Evolutionary conservation across 306 rosid species (phyloP).

Genomic region (Rosa multiflora): DNA sequence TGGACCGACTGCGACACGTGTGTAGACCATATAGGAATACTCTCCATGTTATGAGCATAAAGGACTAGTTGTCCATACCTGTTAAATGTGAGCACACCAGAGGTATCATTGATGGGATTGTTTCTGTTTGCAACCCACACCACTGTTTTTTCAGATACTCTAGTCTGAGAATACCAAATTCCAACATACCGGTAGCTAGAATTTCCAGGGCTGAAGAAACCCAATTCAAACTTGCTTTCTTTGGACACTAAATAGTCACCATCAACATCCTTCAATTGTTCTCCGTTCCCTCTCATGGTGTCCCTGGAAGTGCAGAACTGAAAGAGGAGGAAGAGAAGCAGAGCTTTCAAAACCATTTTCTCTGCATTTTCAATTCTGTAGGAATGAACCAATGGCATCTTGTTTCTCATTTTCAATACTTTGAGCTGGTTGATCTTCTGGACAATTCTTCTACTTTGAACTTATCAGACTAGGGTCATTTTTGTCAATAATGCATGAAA

Average conservation of each 20-base stretch:
- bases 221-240: slow-evolving; percentile 39
- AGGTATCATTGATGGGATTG: slow-evolving; percentile 27
- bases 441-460: too few species aligned
- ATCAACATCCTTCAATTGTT: slow-evolving; percentile 34
- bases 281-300: slow-evolving; percentile 19
- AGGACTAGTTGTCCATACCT: slow-evolving; percentile 4
- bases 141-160: slow-evolving; percentile 8
- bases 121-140: slow-evolving; percentile 70
- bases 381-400: background rate
- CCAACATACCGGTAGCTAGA: slow-evolving; percentile 35
- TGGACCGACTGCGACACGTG: background rate
- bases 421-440: too few species aligned
- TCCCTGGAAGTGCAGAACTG: slow-evolving; percentile 1
- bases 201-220: slow-evolving; percentile 48
- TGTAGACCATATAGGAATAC: slow-evolving; percentile 5
- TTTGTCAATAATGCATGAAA: too few species aligned
- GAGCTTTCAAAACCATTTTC: background rate
- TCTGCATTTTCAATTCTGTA: background rate
- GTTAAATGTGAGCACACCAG: slow-evolving; percentile 15
- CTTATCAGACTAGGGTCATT: too few species aligned
- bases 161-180: slow-evolving; percentile 35
- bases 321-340: background rate
- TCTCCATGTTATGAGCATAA: slow-evolving; percentile 5
- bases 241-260: slow-evolving; percentile 41
- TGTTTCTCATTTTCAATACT: too few species aligned